Evolutionary conservation across 208 protist genomes (phyloP).

Genomic region (Trypanosoma lewisi): DNA sequence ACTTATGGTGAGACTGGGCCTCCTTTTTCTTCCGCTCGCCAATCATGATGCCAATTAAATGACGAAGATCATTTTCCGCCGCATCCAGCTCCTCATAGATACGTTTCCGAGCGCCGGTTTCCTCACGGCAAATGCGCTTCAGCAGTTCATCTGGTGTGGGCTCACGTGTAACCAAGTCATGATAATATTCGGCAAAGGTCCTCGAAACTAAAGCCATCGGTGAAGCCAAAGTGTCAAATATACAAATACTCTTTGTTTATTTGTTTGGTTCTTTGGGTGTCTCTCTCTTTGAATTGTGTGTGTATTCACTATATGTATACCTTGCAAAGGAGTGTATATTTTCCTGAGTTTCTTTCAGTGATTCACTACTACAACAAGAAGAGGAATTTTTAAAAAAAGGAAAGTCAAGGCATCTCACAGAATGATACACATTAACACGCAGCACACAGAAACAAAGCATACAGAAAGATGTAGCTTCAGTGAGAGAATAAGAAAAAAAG

Average conservation of each 20-base stretch:
- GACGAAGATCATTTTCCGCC: conserved; percentile 53
- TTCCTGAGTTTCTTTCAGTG: too few species aligned
- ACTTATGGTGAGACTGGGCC: not conserved
- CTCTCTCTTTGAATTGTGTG: not conserved
- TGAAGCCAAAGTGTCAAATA: not conserved
- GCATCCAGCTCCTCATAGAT: conserved; percentile 40
- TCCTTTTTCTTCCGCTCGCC: conserved; percentile 49
- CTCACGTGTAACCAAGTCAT: conserved; percentile 38
- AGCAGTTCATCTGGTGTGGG: conserved; percentile 43
- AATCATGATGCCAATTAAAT: conserved; percentile 61
- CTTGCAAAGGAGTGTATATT: too few species aligned
- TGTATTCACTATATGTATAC: too few species aligned
- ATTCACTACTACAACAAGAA: too few species aligned
- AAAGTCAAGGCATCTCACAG: not conserved
- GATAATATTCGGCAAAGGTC: conserved; percentile 69
- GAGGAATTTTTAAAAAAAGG: not conserved
- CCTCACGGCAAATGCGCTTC: conserved; percentile 49
- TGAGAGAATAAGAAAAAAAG: not conserved
- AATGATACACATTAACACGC: not conserved
- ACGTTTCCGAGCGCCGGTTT: conserved; percentile 46
- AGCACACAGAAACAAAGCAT: conserved; percentile 18
- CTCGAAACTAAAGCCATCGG: conserved; percentile 46
- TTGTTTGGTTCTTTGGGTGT: not conserved
- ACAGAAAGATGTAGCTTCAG: conserved; percentile 21
- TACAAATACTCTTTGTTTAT: not conserved